A percentile compares a stretch with the other conserved stretches of the same genome.
phyloP scores from a whole-genome alignment of 495 filamentous ascomycete species.

The Lepidopterella palustris region DNA sequence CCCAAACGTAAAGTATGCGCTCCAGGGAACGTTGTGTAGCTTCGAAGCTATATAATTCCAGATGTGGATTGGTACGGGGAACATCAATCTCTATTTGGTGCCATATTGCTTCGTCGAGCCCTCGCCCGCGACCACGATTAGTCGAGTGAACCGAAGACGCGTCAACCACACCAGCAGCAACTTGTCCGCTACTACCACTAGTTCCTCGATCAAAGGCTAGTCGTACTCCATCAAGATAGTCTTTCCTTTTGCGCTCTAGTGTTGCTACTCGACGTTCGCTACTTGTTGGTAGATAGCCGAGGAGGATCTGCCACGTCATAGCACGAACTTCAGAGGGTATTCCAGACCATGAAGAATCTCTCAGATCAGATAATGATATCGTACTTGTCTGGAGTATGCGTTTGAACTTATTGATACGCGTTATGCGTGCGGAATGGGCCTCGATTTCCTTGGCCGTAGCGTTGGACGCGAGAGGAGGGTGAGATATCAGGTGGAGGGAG shows the following conservation, averaged over 20 bases:
- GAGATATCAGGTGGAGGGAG: slow-evolving; percentile 86
- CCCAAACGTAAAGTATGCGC: slow-evolving; percentile 95
- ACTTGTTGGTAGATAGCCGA: slow-evolving; percentile 92
- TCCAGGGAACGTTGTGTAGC: slow-evolving; percentile 91
- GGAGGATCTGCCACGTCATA: slow-evolving; percentile 95
- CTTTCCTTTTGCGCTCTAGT: slow-evolving; percentile 89
- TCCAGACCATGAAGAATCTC: slow-evolving; percentile 84
- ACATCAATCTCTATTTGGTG: slow-evolving; percentile 99
- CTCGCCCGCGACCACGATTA: slow-evolving; percentile 52
- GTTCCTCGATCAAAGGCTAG: slow-evolving; percentile 83
- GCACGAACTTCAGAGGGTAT: slow-evolving; percentile 91
- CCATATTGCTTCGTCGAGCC: slow-evolving; percentile 92
- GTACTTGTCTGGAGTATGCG: slow-evolving; percentile 84
- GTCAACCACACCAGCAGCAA: slow-evolving; percentile 21
- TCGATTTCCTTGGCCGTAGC: slow-evolving; percentile 81
- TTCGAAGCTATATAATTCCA: slow-evolving; percentile 90
- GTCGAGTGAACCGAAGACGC: slow-evolving; percentile 15
- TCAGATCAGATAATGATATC: slow-evolving; percentile 75
- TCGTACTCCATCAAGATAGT: slow-evolving; percentile 91
- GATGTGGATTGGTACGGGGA: slow-evolving; percentile 91
- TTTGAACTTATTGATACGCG: slow-evolving; percentile 98
- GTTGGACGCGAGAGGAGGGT: slow-evolving; percentile 66
- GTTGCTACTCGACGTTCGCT: slow-evolving; percentile 85
- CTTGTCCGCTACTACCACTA: slow-evolving; percentile 31
- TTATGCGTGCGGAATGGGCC: slow-evolving; percentile 77